Percentiles rank a stretch among this genome's conserved stretches.
Conservation (phyloP, 345 rosid species). For the Geranium brycei region DNA sequence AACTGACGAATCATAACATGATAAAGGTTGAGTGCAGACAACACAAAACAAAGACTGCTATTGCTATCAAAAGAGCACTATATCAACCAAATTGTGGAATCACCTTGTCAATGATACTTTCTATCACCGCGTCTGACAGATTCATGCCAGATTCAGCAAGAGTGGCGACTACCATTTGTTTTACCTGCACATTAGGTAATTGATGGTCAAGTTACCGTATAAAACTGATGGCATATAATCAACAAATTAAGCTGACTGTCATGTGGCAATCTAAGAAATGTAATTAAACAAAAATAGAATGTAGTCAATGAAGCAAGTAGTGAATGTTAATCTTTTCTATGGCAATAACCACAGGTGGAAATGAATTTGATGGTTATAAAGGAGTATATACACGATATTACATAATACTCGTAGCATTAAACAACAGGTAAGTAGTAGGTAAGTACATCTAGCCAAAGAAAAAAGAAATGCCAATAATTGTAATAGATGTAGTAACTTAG, state of each 20-base stretch:
- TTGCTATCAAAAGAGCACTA: not conserved
- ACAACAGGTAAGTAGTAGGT: no score
- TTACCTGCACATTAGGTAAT: constrained; percentile 30
- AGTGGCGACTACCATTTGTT: constrained; percentile 88
- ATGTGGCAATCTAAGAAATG: no score
- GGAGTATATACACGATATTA: no score
- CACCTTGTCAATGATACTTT: constrained; percentile 79
- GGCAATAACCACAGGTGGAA: no score
- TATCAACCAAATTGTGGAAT: not conserved
- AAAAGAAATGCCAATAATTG: no score
- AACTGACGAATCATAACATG: not conserved
- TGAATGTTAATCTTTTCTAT: no score
- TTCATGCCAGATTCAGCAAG: constrained; percentile 87
- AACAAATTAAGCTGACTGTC: not conserved
- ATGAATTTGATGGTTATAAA: no score
- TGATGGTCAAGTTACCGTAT: not conserved
- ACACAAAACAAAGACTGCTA: not conserved
- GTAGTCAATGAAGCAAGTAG: no score
- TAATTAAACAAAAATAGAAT: no score
- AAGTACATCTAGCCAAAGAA: no score
- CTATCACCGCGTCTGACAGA: constrained; percentile 64
- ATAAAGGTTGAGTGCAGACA: not conserved
- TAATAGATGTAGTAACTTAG: no score
- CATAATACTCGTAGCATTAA: no score
- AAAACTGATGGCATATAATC: not conserved